These are phyloP conservation scores for Skeletonema menzelii DNA, from an alignment of 108 stramenopile species.

Conservation along the genomic window DNA sequence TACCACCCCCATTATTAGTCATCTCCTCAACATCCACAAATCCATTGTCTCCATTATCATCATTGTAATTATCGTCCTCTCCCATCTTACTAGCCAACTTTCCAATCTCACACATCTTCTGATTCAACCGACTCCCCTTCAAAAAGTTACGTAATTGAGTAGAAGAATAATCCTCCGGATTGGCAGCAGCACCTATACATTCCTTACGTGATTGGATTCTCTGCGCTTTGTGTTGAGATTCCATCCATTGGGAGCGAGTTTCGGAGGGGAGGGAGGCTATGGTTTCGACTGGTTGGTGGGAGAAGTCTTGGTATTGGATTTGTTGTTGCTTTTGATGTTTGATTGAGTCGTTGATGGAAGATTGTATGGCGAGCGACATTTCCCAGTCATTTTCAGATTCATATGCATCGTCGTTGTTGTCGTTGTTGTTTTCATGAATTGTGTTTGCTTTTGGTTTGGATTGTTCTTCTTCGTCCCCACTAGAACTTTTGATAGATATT, in stretches of 20 bases:
- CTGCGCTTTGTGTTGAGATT: slow-evolving; percentile 58
- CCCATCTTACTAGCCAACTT: slow-evolving; percentile 11
- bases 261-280: slow-evolving; percentile 75
- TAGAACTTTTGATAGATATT: slow-evolving; percentile 2
- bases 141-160: slow-evolving; percentile 93
- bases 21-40: slow-evolving; percentile 10
- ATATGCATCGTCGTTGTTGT: slow-evolving; percentile 19
- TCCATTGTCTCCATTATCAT: neutral
- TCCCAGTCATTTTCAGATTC: slow-evolving; percentile 54
- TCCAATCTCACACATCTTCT: slow-evolving; percentile 45
- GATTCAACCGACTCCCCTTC: slow-evolving; percentile 64
- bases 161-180: slow-evolving; percentile 85
- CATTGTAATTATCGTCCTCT: slow-evolving; percentile 3
- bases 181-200: slow-evolving; percentile 91
- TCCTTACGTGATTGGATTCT: slow-evolving; percentile 84
- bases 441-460: neutral
- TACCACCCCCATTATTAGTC: neutral
- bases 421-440: slow-evolving; percentile 5
- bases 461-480: neutral
- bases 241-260: slow-evolving; percentile 55
- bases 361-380: slow-evolving; percentile 38
- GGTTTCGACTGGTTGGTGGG: slow-evolving; percentile 41
- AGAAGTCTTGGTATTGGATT: slow-evolving; percentile 3
- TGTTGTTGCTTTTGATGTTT: slow-evolving; percentile 11
- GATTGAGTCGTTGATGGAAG: slow-evolving; percentile 34